Evolutionary conservation across 805 yeast genomes (phyloP).

Genomic region (Candida hispaniensis): DNA sequence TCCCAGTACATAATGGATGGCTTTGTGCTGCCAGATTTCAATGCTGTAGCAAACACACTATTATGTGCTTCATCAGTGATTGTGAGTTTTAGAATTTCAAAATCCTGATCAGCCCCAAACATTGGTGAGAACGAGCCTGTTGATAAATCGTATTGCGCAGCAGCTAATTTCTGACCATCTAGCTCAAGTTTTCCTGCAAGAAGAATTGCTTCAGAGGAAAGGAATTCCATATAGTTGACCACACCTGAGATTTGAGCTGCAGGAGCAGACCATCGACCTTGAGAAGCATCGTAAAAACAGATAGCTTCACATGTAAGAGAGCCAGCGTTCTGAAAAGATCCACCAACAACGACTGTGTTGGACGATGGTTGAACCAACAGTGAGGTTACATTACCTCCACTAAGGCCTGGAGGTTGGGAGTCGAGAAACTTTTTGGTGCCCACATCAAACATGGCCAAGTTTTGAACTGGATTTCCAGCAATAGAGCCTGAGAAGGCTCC

Average conservation of each 20-base stretch:
- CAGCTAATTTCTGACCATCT: slow-evolving; percentile 31
- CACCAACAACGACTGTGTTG: slow-evolving; percentile 54
- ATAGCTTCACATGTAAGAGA: slow-evolving; percentile 47
- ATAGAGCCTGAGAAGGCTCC: slow-evolving; percentile 27
- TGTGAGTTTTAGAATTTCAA: slow-evolving; percentile 8
- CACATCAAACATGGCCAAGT: slow-evolving; percentile 46
- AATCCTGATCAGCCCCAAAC: slow-evolving; percentile 8
- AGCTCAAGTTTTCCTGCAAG: slow-evolving; percentile 47
- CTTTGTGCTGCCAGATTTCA: slow-evolving; percentile 2
- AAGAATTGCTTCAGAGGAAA: slow-evolving; percentile 32
- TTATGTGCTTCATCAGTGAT: slow-evolving; percentile 9
- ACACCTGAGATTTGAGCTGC: slow-evolving; percentile 37
- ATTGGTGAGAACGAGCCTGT: slow-evolving; percentile 23
- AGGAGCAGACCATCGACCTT: slow-evolving; percentile 44
- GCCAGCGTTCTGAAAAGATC: slow-evolving; percentile 53
- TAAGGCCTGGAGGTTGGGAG: slow-evolving; percentile 39
- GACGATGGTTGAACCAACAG: slow-evolving; percentile 34
- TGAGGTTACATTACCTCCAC: slow-evolving; percentile 34
- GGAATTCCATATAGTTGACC: slow-evolving; percentile 44
- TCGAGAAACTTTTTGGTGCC: slow-evolving; percentile 32
- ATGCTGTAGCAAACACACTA: slow-evolving; percentile 6
- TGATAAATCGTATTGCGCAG: slow-evolving; percentile 46
- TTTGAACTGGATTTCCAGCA: slow-evolving; percentile 27
- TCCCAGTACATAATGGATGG: slow-evolving; percentile 11
- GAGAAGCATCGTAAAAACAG: slow-evolving; percentile 51